Conservation (phyloP, 2,329 filamentous ascomycete species). For the Rhytidhysteron rufulum region DNA sequence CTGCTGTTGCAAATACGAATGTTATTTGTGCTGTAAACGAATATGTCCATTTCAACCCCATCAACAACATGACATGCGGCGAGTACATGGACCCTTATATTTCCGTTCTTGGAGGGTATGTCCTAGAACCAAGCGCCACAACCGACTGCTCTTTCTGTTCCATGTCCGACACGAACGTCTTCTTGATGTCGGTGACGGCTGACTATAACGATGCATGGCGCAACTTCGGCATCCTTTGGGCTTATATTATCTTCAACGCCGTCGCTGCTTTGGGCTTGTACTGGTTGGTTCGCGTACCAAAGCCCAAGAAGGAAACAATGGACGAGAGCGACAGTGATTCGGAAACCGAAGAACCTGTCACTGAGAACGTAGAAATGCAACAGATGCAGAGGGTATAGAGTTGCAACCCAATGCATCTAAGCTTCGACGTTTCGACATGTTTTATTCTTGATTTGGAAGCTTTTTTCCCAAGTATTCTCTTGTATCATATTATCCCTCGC, state of each 20-base stretch:
- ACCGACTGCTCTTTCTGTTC: conserved; percentile 39
- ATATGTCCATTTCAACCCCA: conserved; percentile 62
- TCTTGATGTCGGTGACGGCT: conserved; percentile 40
- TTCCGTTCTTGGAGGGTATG: conserved; percentile 30
- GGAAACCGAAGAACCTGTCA: too few relatives aligned
- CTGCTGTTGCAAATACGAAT: conserved; percentile 62
- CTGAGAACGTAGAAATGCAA: too few relatives aligned
- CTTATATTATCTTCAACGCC: conserved; percentile 51
- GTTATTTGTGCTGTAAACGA: conserved; percentile 70
- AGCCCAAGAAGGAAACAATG: conserved; percentile 41
- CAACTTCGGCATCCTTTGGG: conserved; percentile 54
- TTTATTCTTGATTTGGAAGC: too few relatives aligned
- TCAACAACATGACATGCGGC: conserved; percentile 41
- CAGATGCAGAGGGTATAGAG: too few relatives aligned
- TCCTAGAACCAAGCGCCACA: conserved; percentile 29
- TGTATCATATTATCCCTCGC: too few relatives aligned
- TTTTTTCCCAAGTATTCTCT: too few relatives aligned
- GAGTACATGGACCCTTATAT: conserved; percentile 37
- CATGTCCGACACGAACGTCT: conserved; percentile 41
- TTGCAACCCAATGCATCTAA: too few relatives aligned
- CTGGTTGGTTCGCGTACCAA: conserved; percentile 53
- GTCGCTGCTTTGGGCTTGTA: conserved; percentile 49
- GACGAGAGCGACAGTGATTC: too few relatives aligned
- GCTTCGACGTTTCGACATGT: too few relatives aligned
- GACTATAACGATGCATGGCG: conserved; percentile 47